Evolutionary conservation across 257 asterid genomes (phyloP).

Genomic region (Haberlea rhodopensis): DNA sequence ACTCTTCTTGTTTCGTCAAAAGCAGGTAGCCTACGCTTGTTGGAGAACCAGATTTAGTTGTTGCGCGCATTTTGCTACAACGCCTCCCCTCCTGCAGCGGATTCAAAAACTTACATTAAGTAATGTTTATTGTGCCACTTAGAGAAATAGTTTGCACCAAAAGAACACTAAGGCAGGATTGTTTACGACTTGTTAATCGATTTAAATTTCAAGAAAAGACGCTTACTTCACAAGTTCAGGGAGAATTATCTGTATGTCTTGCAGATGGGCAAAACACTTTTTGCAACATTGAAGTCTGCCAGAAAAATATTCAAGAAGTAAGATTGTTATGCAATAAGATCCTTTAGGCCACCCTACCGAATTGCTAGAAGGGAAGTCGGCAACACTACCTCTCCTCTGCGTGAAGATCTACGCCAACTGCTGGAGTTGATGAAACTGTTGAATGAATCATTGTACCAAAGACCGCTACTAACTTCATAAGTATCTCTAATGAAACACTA

Average conservation of each 20-base stretch:
- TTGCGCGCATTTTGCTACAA: conserved; percentile 61
- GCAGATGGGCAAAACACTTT: conserved; percentile 67
- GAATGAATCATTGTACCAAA: conserved; percentile 71
- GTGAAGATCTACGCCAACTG: conserved; percentile 91
- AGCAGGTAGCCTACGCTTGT: conserved; percentile 44
- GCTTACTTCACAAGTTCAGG: conserved; percentile 65
- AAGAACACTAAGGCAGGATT: too few species aligned
- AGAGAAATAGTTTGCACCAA: too few species aligned
- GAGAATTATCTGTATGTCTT: conserved; percentile 53
- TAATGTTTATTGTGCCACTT: too few species aligned
- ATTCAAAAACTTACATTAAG: neutral
- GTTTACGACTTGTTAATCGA: neutral
- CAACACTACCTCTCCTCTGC: conserved; percentile 77
- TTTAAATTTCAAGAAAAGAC: conserved; percentile 1
- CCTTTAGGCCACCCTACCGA: neutral
- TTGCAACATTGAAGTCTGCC: conserved; percentile 78
- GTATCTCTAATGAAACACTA: conserved; percentile 79
- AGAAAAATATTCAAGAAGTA: conserved; percentile 12
- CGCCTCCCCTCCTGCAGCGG: conserved; percentile 75
- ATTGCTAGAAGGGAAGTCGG: neutral
- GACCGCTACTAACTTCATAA: conserved; percentile 82
- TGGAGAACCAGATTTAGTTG: conserved; percentile 81
- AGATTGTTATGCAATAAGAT: conserved; percentile 12
- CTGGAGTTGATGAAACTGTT: conserved; percentile 70
- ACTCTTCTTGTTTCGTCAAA: conserved; percentile 11